These are phyloP conservation scores for Pseudocercospora crystallina DNA, from an alignment of 2,329 filamentous ascomycete species.

Conservation along the genomic window DNA sequence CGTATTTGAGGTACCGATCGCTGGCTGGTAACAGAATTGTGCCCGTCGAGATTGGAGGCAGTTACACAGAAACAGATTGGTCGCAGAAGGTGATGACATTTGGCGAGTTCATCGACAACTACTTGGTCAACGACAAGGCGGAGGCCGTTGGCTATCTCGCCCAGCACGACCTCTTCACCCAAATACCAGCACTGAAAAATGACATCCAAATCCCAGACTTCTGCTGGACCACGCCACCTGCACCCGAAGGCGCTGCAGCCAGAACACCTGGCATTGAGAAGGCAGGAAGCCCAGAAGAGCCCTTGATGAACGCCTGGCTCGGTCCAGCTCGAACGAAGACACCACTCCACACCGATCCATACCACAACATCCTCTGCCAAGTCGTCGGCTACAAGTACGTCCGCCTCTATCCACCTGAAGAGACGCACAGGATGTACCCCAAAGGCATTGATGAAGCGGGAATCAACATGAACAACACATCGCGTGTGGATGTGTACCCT, in stretches of 20 bases:
- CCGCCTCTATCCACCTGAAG: constrained; percentile 74
- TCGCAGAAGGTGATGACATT: constrained; percentile 79
- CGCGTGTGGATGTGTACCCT: constrained; percentile 64
- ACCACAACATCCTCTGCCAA: constrained; percentile 89
- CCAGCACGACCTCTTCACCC: constrained; percentile 82
- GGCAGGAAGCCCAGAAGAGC: constrained; percentile 46
- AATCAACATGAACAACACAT: constrained; percentile 93
- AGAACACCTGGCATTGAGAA: constrained; percentile 22
- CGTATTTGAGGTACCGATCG: constrained; percentile 72
- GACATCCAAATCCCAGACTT: constrained; percentile 83
- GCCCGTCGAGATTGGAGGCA: constrained; percentile 65
- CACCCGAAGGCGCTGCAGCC: constrained; percentile 35
- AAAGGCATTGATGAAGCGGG: constrained; percentile 62
- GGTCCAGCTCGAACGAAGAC: constrained; percentile 86
- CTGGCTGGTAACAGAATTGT: constrained; percentile 72
- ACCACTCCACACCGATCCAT: constrained; percentile 88
- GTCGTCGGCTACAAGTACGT: constrained; percentile 90
- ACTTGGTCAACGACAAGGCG: constrained; percentile 50
- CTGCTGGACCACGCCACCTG: constrained; percentile 71
- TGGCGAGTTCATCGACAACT: constrained; percentile 63
- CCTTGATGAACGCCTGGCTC: constrained; percentile 87
- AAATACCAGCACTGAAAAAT: constrained; percentile 72
- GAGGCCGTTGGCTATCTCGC: constrained; percentile 72
- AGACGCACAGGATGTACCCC: constrained; percentile 61
- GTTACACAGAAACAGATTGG: constrained; percentile 85